These are phyloP conservation scores for Acanthamoeba triangularis DNA, from an alignment of 208 protist species.

Conservation along the genomic window DNA sequence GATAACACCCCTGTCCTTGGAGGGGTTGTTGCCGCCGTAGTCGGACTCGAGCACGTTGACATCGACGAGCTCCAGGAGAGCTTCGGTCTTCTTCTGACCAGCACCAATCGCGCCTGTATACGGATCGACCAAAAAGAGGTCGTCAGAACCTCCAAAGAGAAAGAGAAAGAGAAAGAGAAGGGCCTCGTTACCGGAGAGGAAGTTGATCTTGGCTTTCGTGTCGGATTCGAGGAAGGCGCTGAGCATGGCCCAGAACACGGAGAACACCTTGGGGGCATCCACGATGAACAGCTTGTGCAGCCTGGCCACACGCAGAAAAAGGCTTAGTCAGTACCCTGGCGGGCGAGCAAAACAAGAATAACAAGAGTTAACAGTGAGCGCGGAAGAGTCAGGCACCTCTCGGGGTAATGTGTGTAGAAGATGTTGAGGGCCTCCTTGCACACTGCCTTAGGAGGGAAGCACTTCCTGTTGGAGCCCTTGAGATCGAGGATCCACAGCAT, in stretches of 20 bases:
- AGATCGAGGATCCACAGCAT: constrained; percentile 53
- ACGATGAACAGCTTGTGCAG: constrained; percentile 42
- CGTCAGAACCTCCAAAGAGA: too few species aligned
- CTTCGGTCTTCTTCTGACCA: constrained; percentile 45
- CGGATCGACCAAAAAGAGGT: background rate
- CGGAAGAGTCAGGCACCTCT: background rate
- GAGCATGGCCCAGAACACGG: constrained; percentile 59
- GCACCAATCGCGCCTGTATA: background rate
- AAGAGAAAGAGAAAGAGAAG: background rate
- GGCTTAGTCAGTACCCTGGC: background rate
- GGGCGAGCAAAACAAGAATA: background rate
- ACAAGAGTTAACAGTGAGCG: too few species aligned
- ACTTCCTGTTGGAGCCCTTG: constrained; percentile 55
- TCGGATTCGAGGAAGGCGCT: constrained; percentile 46
- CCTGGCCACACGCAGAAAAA: background rate
- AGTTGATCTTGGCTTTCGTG: constrained; percentile 56
- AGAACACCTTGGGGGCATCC: constrained; percentile 49
- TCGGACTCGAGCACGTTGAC: background rate
- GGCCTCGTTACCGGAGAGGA: background rate
- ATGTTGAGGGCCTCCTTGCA: constrained; percentile 63
- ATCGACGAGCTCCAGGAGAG: constrained; percentile 9
- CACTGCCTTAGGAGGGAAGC: constrained; percentile 50
- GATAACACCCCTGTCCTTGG: constrained; percentile 29
- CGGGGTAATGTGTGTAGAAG: constrained; percentile 59
- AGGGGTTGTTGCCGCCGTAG: constrained; percentile 48